Evolutionary conservation across 2,329 filamentous ascomycete species (phyloP).

Genomic region (Aspergillus uvarum): DNA sequence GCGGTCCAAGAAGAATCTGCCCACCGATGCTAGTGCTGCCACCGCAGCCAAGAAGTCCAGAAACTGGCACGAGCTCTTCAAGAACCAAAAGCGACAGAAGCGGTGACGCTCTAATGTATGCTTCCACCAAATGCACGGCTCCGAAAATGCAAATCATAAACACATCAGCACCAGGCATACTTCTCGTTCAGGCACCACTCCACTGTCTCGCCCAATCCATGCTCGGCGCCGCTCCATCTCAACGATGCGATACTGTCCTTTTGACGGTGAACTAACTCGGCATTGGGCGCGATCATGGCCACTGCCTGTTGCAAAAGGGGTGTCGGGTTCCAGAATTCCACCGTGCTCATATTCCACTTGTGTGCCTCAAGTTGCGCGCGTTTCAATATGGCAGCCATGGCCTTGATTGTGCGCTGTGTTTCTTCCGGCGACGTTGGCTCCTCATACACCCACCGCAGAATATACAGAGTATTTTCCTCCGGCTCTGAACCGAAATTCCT

Average conservation of each 20-base stretch:
- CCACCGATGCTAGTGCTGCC: slow-evolving; percentile 23
- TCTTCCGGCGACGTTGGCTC: slow-evolving; percentile 41
- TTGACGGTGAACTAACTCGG: slow-evolving; percentile 46
- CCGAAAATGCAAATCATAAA: neutral
- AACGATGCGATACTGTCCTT: slow-evolving; percentile 48
- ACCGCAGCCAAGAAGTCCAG: slow-evolving; percentile 36
- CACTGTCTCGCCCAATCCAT: slow-evolving; percentile 39
- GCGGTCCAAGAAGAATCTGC: slow-evolving; percentile 26
- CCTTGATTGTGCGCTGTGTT: slow-evolving; percentile 51
- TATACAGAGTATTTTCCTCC: slow-evolving; percentile 42
- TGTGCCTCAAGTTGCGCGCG: slow-evolving; percentile 69
- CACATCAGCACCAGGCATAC: slow-evolving; percentile 50
- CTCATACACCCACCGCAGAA: slow-evolving; percentile 45
- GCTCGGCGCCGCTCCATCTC: slow-evolving; percentile 46
- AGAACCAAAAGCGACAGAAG: slow-evolving; percentile 33
- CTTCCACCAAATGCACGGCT: neutral
- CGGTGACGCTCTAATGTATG: slow-evolving; percentile 25
- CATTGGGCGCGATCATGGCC: slow-evolving; percentile 37
- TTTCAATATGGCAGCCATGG: slow-evolving; percentile 63
- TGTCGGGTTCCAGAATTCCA: slow-evolving; percentile 83
- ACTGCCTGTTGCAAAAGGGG: slow-evolving; percentile 50
- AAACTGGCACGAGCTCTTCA: slow-evolving; percentile 48
- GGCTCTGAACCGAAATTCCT: slow-evolving; percentile 40
- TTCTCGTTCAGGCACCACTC: slow-evolving; percentile 52
- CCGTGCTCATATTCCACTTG: slow-evolving; percentile 66